Percentiles rank a stretch among this genome's conserved stretches.
These are phyloP conservation scores for Paecilomyces fulvus DNA, from an alignment of 2,329 filamentous ascomycete species.

Conservation along the genomic window DNA sequence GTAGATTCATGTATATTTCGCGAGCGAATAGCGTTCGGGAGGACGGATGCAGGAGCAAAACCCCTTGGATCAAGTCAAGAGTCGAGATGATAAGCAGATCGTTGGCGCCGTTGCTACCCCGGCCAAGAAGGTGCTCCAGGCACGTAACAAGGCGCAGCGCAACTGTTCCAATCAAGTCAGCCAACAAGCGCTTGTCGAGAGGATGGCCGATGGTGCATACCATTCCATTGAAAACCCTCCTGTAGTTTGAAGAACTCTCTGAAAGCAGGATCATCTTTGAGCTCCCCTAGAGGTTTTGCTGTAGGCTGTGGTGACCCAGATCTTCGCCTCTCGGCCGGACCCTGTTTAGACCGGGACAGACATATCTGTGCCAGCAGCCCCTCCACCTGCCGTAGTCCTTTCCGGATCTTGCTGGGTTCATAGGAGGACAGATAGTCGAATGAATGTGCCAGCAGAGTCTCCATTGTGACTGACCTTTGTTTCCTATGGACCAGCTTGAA, in stretches of 20 bases:
- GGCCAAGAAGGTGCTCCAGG: slow-evolving; percentile 76
- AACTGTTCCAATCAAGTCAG: slow-evolving; percentile 40
- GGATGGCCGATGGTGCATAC: slow-evolving; percentile 33
- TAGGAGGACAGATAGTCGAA: slow-evolving; percentile 96
- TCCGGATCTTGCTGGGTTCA: slow-evolving; percentile 80
- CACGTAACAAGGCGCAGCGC: slow-evolving; percentile 76
- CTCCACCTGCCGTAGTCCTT: slow-evolving; percentile 89
- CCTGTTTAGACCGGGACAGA: slow-evolving; percentile 49
- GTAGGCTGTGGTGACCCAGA: slow-evolving; percentile 36
- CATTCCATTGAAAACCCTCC: slow-evolving; percentile 96
- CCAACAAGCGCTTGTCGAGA: not conserved
- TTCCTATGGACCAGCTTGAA: slow-evolving; percentile 1
- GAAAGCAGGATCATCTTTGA: slow-evolving; percentile 79
- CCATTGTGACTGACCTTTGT: slow-evolving; percentile 51
- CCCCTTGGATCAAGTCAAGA: slow-evolving; percentile 80
- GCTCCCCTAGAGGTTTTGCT: slow-evolving; percentile 57
- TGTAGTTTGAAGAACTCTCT: slow-evolving; percentile 94
- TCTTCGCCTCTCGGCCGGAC: slow-evolving; percentile 32
- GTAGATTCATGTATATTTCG: slow-evolving; percentile 91
- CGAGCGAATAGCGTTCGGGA: slow-evolving; percentile 79
- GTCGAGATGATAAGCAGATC: slow-evolving; percentile 82
- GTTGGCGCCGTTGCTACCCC: slow-evolving; percentile 71
- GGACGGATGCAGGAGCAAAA: slow-evolving; percentile 79
- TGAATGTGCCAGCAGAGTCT: slow-evolving; percentile 80
- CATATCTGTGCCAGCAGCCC: slow-evolving; percentile 91